Percentiles rank a stretch among this genome's conserved stretches.
These are phyloP conservation scores for Eucalyptus paniculata DNA, from an alignment of 345 rosid genomes.

Conservation along the genomic window DNA sequence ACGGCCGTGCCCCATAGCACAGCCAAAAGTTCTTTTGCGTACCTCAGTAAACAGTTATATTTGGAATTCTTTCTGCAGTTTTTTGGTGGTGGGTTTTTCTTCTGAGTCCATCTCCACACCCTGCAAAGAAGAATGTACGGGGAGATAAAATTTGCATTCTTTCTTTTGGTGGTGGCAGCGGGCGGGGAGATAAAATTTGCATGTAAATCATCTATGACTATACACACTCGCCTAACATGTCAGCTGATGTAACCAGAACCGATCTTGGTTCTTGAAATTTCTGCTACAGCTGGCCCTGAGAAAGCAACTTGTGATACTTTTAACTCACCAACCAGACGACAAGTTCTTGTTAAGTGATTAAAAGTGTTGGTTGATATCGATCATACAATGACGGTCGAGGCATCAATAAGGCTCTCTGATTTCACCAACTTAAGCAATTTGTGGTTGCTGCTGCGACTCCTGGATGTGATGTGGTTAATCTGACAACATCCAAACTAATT, in stretches of 20 bases:
- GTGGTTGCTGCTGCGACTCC: not conserved
- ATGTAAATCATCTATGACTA: not conserved
- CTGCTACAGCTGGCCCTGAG: not conserved
- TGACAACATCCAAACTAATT: not conserved
- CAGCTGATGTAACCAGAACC: not conserved
- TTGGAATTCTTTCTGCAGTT: not conserved
- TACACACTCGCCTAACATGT: not conserved
- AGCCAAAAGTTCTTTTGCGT: too few species aligned
- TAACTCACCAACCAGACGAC: not conserved
- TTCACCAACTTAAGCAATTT: not conserved
- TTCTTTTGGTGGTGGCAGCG: not conserved
- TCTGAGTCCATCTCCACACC: not conserved
- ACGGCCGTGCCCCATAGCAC: not conserved
- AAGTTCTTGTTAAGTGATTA: not conserved
- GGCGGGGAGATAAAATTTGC: not conserved
- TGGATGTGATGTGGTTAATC: not conserved
- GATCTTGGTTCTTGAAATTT: not conserved
- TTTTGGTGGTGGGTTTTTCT: not conserved
- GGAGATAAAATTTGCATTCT: not conserved
- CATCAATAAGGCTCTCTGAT: not conserved
- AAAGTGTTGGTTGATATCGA: not conserved
- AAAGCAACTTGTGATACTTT: not conserved
- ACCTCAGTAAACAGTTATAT: too few species aligned
- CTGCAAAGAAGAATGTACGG: not conserved
- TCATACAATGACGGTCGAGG: not conserved